Conservation (phyloP, 345 rosid genomes). For the Cardamine resedifolia region DNA sequence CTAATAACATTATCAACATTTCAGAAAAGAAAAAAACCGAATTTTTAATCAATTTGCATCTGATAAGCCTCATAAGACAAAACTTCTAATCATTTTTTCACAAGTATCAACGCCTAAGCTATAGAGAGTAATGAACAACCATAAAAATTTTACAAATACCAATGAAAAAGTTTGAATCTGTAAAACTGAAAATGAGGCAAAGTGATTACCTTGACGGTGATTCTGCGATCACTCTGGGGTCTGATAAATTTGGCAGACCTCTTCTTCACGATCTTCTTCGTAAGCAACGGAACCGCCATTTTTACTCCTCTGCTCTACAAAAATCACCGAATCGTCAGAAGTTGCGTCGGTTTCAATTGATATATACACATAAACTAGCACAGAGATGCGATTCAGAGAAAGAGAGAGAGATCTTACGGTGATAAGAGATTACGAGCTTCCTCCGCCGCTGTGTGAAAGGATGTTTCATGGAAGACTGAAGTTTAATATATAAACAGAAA, state of each 20-base stretch:
- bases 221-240: constrained; percentile 79
- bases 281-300: constrained; percentile 75
- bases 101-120: not conserved
- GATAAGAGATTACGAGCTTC: not conserved
- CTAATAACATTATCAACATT: not conserved
- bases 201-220: constrained; percentile 64
- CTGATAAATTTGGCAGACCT: constrained; percentile 76
- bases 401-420: not conserved
- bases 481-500: not conserved
- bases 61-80: not conserved
- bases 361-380: not conserved
- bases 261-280: constrained; percentile 85
- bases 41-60: constrained; percentile 55
- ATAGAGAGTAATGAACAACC: not conserved
- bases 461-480: not conserved
- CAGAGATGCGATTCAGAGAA: not conserved
- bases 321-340: not conserved
- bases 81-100: not conserved
- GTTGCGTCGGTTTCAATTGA: too few relatives aligned
- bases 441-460: not conserved
- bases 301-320: constrained; percentile 5
- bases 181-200: not conserved
- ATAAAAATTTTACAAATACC: not conserved
- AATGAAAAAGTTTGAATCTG: not conserved
- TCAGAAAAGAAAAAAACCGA: not conserved